These are phyloP conservation scores for Hypoxylon sp. DNA, from an alignment of 2,329 filamentous ascomycete species.

Conservation along the genomic window DNA sequence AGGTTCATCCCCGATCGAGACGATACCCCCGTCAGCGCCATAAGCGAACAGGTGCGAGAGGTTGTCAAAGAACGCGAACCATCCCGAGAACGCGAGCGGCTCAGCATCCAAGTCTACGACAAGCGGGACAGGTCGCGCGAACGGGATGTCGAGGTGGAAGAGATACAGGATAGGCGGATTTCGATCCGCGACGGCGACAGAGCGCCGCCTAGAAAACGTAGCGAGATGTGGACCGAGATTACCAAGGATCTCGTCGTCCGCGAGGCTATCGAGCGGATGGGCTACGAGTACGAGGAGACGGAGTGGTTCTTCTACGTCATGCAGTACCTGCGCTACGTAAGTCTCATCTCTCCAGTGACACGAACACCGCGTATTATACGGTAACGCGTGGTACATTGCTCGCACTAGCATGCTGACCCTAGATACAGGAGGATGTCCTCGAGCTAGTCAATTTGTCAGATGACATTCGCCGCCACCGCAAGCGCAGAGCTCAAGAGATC, in stretches of 20 bases:
- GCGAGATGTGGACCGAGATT: constrained; percentile 94
- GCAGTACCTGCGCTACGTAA: constrained; percentile 88
- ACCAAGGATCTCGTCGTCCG: constrained; percentile 90
- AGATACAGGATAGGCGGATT: constrained; percentile 65
- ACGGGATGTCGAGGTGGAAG: constrained; percentile 66
- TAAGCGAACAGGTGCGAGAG: constrained; percentile 50
- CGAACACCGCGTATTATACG: not conserved
- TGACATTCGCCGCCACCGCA: constrained; percentile 76
- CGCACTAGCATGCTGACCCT: constrained; percentile 50
- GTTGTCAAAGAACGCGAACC: constrained; percentile 37
- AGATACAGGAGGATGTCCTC: constrained; percentile 82
- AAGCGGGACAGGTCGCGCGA: constrained; percentile 51
- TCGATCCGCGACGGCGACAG: constrained; percentile 54
- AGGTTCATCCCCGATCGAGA: constrained; percentile 80
- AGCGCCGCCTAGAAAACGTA: constrained; percentile 58
- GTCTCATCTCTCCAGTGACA: constrained; percentile 57
- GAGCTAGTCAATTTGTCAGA: constrained; percentile 86
- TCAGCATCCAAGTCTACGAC: constrained; percentile 62
- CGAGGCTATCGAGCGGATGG: constrained; percentile 86
- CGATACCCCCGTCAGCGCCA: constrained; percentile 52
- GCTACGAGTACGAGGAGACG: constrained; percentile 92
- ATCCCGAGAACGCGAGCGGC: constrained; percentile 50
- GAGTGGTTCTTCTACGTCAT: constrained; percentile 92
- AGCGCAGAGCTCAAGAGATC: constrained; percentile 64
- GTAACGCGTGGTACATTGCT: not conserved